These are phyloP conservation scores for Fraxinus angustifolia DNA, from an alignment of 305 asterid species.

Conservation along the genomic window DNA sequence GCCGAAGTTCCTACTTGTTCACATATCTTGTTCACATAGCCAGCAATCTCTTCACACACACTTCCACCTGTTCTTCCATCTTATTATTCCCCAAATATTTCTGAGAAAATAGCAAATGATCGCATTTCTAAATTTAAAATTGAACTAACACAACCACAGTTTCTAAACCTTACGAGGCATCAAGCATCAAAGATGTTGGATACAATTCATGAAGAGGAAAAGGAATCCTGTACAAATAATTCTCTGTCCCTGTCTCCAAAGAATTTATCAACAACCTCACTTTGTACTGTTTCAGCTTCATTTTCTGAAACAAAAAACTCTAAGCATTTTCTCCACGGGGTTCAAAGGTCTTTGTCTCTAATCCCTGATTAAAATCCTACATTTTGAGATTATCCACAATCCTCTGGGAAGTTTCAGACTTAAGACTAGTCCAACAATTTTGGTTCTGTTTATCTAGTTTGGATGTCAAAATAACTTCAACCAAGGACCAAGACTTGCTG, in stretches of 20 bases:
- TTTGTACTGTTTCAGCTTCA: background rate
- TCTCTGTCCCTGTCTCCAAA: constrained; percentile 7
- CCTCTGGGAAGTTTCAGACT: background rate
- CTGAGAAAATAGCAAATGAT: background rate
- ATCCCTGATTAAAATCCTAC: background rate
- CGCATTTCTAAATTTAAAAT: constrained; percentile 21
- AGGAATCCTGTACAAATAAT: background rate
- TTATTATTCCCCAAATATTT: background rate
- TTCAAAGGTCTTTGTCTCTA: background rate
- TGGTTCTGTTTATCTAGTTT: background rate
- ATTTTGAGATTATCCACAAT: background rate
- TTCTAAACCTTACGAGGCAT: constrained; percentile 21
- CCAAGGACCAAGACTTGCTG: background rate
- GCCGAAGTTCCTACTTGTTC: too few species aligned
- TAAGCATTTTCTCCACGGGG: background rate
- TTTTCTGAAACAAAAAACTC: constrained; percentile 5
- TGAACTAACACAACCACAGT: constrained; percentile 25
- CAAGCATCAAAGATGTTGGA: constrained; percentile 28
- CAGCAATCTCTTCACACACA: background rate
- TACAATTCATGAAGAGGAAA: constrained; percentile 27
- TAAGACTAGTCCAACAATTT: background rate
- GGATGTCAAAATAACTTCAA: background rate
- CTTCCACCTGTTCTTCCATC: background rate
- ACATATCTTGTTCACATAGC: background rate
- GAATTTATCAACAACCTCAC: background rate